Percentiles rank a stretch among this genome's conserved stretches.
These are phyloP conservation scores for Leishmania martiniquensis DNA, from an alignment of 208 protist species.

Conservation along the genomic window DNA sequence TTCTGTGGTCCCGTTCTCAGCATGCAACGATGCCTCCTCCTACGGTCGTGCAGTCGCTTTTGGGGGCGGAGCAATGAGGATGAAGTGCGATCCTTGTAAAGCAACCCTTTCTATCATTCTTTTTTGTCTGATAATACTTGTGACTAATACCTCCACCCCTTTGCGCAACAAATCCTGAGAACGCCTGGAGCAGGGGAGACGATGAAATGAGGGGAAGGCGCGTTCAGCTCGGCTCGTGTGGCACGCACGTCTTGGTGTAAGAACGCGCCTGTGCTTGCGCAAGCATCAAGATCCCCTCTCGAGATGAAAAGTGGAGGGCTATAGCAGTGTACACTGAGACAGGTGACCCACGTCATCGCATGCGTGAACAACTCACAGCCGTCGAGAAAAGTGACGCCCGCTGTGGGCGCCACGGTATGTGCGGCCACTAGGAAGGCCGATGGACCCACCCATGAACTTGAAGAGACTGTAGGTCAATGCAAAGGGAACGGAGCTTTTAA, in stretches of 20 bases:
- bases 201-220: not conserved
- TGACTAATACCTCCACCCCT: not conserved
- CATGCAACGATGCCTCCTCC: not conserved
- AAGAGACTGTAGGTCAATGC: slow-evolving; percentile 81
- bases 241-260: not conserved
- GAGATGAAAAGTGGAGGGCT: not conserved
- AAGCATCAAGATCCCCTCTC: not conserved
- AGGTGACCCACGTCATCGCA: not conserved
- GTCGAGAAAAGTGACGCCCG: slow-evolving; percentile 46
- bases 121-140: not conserved
- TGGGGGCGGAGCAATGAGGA: not conserved
- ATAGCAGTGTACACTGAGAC: not conserved
- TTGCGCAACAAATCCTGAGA: not conserved
- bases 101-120: not conserved
- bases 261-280: not conserved
- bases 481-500: slow-evolving; percentile 90
- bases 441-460: slow-evolving; percentile 66
- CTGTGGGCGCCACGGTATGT: slow-evolving; percentile 27
- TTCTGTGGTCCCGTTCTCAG: not conserved
- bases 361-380: slow-evolving; percentile 11
- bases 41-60: not conserved
- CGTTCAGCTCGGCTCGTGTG: not conserved
- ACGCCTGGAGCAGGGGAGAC: not conserved
- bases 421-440: slow-evolving; percentile 46
- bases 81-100: not conserved